A percentile compares a stretch with the other conserved stretches of the same genome.
Conservation (phyloP, 768 basidiomycete species). For the Tulasnella sp. region DNA sequence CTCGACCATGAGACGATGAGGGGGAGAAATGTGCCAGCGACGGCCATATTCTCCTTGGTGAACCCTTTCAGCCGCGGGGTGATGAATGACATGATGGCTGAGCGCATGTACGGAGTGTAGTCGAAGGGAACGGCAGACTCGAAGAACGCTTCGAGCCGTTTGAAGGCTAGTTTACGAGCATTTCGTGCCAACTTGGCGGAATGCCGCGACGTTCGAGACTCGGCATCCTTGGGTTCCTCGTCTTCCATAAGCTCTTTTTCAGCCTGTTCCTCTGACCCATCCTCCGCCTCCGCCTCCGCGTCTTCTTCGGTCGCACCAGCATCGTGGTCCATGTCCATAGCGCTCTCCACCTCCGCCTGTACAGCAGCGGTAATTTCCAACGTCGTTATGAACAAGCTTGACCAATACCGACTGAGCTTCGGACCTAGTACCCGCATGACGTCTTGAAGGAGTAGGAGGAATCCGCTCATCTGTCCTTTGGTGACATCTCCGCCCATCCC, state of each 20-base stretch:
- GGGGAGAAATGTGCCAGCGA: conserved; percentile 80
- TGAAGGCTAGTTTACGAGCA: conserved; percentile 73
- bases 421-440: conserved; percentile 74
- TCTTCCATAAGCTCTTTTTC: conserved; percentile 30
- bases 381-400: conserved; percentile 54
- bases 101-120: conserved; percentile 55
- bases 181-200: conserved; percentile 40
- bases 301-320: not conserved
- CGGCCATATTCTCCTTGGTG: conserved; percentile 79
- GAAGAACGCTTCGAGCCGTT: conserved; percentile 84
- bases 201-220: conserved; percentile 11
- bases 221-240: conserved; percentile 26
- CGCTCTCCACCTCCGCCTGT: conserved; percentile 32
- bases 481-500: conserved; percentile 19
- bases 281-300: not conserved
- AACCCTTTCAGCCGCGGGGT: conserved; percentile 67
- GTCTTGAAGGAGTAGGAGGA: conserved; percentile 72
- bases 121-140: conserved; percentile 60
- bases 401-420: conserved; percentile 59
- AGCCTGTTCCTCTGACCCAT: conserved; percentile 25
- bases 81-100: conserved; percentile 60
- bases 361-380: conserved; percentile 55
- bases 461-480: conserved; percentile 58
- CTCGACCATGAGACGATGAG: conserved; percentile 72
- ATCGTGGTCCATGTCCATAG: conserved; percentile 20